phyloP scores from a whole-genome alignment of 208 protist genomes.

The Acanthamoeba sp. region DNA sequence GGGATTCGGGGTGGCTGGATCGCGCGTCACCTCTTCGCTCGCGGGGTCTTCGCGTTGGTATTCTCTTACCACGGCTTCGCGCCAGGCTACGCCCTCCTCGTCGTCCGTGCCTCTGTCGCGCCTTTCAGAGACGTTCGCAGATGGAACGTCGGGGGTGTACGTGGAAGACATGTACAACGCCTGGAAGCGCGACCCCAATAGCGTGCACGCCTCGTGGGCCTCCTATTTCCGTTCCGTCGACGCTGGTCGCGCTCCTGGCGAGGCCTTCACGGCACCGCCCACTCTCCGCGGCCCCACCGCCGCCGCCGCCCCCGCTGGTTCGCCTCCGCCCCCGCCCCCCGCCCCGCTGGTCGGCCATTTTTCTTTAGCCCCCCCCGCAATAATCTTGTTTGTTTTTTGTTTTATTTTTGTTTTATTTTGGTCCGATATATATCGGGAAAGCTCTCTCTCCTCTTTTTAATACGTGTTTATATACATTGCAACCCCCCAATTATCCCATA shows the following conservation, averaged over 20 bases:
- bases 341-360: no score
- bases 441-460: no score
- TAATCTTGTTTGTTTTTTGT: no score
- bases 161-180: constrained; percentile 84
- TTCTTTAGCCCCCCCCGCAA: no score
- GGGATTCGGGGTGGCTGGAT: neutral
- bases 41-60: neutral
- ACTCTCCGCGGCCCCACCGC: neutral
- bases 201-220: constrained; percentile 84
- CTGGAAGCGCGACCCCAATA: constrained; percentile 84
- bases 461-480: no score
- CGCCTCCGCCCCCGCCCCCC: neutral
- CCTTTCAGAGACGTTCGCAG: constrained; percentile 79
- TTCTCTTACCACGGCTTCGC: neutral
- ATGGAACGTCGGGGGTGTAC: constrained; percentile 77
- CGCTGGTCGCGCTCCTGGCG: constrained; percentile 58
- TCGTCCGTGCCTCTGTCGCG: constrained; percentile 12
- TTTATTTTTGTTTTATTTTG: no score
- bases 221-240: constrained; percentile 82
- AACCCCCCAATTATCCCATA: no score
- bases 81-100: neutral
- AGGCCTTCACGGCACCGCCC: constrained; percentile 77
- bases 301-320: neutral
- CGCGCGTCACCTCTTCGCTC: neutral
- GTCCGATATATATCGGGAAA: no score